These are phyloP conservation scores for Isoetes taiwanensis DNA, from an alignment of 75 land plant species.

Conservation along the genomic window DNA sequence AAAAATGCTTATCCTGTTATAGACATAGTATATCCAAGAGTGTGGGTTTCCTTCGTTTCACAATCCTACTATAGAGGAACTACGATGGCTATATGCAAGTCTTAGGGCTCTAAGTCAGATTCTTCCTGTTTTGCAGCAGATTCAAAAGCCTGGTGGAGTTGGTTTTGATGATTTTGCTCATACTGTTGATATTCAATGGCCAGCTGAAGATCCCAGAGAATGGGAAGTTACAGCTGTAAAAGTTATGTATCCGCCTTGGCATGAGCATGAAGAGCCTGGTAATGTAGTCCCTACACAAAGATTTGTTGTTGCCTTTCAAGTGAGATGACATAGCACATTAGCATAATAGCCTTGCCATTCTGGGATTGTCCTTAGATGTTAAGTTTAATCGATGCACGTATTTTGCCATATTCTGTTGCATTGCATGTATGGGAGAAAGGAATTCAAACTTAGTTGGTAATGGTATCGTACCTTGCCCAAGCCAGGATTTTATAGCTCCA, in stretches of 20 bases:
- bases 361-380: too few species aligned
- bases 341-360: too few species aligned
- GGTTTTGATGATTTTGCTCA: slow-evolving; percentile 42
- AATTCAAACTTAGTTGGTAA: too few species aligned
- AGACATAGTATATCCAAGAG: slow-evolving; percentile 29
- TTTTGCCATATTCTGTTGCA: too few species aligned
- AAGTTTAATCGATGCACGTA: too few species aligned
- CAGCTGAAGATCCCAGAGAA: slow-evolving; percentile 37
- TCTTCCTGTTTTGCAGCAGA: slow-evolving; percentile 35
- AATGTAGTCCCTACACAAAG: too few species aligned
- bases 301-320: too few species aligned
- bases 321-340: too few species aligned
- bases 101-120: slow-evolving; percentile 33
- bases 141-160: slow-evolving; percentile 9
- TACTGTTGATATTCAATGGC: slow-evolving; percentile 54
- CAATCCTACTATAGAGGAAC: slow-evolving; percentile 45
- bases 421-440: too few species aligned
- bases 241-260: slow-evolving; percentile 38
- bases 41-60: slow-evolving; percentile 29
- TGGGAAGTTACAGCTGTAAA: slow-evolving; percentile 41
- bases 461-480: too few species aligned
- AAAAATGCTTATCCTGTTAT: slow-evolving; percentile 30
- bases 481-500: too few species aligned
- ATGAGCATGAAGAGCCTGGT: slow-evolving; percentile 32
- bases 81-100: slow-evolving; percentile 46